Conservation (phyloP, 257 asterid species). For the Vinca minor region DNA sequence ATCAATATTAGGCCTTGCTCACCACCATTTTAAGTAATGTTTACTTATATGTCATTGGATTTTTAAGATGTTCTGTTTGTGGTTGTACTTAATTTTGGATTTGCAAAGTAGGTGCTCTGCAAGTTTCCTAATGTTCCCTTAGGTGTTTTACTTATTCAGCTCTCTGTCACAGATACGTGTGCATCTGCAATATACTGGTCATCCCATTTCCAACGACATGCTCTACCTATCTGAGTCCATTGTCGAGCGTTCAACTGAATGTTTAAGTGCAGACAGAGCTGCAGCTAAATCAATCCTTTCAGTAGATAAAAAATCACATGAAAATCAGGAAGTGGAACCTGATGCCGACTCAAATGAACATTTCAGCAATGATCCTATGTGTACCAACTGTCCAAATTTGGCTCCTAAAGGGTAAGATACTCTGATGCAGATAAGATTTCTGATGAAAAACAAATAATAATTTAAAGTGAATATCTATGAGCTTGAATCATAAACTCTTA, state of each 20-base stretch:
- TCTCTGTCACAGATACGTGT: constrained; percentile 71
- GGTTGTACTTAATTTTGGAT: not conserved
- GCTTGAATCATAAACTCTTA: constrained; percentile 2
- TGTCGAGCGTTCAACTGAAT: constrained; percentile 36
- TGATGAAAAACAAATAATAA: not conserved
- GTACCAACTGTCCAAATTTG: constrained; percentile 85
- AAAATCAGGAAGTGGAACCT: constrained; percentile 25
- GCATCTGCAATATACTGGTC: constrained; percentile 72
- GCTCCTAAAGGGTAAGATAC: constrained; percentile 79
- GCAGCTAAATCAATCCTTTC: constrained; percentile 32
- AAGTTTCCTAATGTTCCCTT: not conserved
- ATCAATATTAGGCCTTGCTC: not conserved
- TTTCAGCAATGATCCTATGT: constrained; percentile 73
- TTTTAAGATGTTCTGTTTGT: not conserved
- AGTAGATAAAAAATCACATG: constrained; percentile 20
- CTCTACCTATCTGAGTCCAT: constrained; percentile 55
- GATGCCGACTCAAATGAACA: constrained; percentile 32
- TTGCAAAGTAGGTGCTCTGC: not conserved
- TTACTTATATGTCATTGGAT: not conserved
- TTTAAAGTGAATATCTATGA: not conserved
- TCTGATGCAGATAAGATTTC: not conserved
- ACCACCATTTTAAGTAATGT: not conserved
- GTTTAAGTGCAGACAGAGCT: constrained; percentile 49
- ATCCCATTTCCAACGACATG: constrained; percentile 89
- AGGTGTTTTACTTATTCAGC: constrained; percentile 9